Conservation (phyloP, 371 early-diverging fungal genomes). For the Mucor indicus region DNA sequence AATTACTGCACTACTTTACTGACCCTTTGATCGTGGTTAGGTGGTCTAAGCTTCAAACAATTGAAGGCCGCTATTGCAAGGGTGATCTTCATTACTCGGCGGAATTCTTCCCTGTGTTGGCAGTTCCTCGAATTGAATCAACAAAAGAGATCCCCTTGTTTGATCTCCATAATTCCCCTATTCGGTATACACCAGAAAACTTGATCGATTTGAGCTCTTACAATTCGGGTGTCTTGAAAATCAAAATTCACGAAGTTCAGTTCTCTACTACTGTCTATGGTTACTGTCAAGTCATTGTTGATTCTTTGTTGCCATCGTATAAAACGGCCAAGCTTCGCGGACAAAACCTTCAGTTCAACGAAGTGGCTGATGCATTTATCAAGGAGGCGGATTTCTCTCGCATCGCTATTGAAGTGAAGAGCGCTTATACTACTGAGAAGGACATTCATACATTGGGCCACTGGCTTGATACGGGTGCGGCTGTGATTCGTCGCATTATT, state of each 20-base stretch:
- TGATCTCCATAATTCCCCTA: conserved; percentile 24
- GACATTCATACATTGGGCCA: conserved; percentile 34
- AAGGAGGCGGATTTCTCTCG: conserved; percentile 63
- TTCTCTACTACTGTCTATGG: conserved; percentile 18
- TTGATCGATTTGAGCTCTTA: conserved; percentile 37
- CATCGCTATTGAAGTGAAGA: conserved; percentile 51
- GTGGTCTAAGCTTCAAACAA: conserved; percentile 61
- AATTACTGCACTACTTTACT: not conserved
- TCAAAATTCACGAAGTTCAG: conserved; percentile 42
- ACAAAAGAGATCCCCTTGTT: conserved; percentile 7
- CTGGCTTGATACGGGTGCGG: conserved; percentile 31
- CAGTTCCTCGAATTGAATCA: conserved; percentile 27
- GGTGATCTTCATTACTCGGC: conserved; percentile 67
- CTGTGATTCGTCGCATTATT: conserved; percentile 39
- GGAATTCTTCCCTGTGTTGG: conserved; percentile 64
- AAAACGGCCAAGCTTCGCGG: conserved; percentile 41
- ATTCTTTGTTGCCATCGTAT: conserved; percentile 40
- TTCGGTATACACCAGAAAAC: conserved; percentile 45
- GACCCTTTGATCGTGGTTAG: conserved; percentile 12
- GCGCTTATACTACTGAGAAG: conserved; percentile 29
- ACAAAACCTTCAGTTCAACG: conserved; percentile 28
- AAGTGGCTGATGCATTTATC: conserved; percentile 53
- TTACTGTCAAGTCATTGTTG: conserved; percentile 39
- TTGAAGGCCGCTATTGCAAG: conserved; percentile 53
- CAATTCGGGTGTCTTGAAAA: conserved; percentile 36